Percentiles rank a stretch among this genome's conserved stretches.
These are phyloP conservation scores for Penicillium turbatum DNA, from an alignment of 495 filamentous ascomycete species.

Conservation along the genomic window DNA sequence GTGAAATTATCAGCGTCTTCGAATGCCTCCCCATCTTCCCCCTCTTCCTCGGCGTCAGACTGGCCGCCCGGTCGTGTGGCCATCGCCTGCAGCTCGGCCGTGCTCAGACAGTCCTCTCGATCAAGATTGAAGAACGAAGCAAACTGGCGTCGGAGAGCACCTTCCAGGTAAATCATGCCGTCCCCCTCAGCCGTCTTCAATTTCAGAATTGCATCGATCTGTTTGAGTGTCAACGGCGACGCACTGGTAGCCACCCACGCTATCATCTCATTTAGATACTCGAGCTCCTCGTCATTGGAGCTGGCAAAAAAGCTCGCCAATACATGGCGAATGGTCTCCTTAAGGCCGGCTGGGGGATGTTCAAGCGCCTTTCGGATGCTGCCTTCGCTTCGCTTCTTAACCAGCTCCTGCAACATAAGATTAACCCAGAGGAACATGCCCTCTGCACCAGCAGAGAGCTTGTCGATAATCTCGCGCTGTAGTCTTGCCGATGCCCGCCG, in stretches of 20 bases:
- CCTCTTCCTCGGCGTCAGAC: constrained; percentile 6
- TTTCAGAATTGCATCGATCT: constrained; percentile 28
- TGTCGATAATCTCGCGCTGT: constrained; percentile 25
- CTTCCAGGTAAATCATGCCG: constrained; percentile 29
- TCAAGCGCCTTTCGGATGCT: constrained; percentile 27
- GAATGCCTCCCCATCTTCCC: constrained; percentile 8
- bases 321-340: constrained; percentile 33
- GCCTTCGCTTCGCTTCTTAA: constrained; percentile 20
- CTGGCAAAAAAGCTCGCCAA: constrained; percentile 21
- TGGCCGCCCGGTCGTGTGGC: no score
- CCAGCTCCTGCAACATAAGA: constrained; percentile 34
- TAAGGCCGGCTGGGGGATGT: constrained; percentile 25
- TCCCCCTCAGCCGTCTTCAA: constrained; percentile 27
- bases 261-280: constrained; percentile 32
- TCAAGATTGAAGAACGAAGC: constrained; percentile 34
- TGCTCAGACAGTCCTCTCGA: constrained; percentile 32
- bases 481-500: constrained; percentile 15
- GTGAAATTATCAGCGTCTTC: constrained; percentile 19
- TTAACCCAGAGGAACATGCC: constrained; percentile 40
- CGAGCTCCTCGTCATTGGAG: constrained; percentile 20
- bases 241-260: constrained; percentile 28
- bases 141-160: constrained; percentile 29
- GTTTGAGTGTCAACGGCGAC: constrained; percentile 26
- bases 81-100: constrained; percentile 26
- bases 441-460: constrained; percentile 25